Conservation (phyloP, 148 eudicot species). For the Rheum nobile region DNA sequence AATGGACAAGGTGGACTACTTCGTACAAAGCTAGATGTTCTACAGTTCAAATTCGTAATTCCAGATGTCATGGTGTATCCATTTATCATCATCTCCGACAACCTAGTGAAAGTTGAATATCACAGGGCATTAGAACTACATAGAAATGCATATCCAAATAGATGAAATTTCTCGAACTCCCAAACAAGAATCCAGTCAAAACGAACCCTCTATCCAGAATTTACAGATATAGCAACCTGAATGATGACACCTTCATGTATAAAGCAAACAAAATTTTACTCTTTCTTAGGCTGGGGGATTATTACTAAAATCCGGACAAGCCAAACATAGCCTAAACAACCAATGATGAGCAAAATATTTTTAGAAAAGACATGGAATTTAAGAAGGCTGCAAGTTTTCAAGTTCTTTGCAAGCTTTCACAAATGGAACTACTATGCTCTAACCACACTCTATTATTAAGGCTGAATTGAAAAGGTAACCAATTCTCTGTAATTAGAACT, state of each 20-base stretch:
- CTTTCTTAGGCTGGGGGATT: neutral
- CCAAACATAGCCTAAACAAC: neutral
- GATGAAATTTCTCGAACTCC: neutral
- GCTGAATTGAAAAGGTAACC: neutral
- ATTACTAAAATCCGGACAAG: neutral
- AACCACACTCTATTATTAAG: neutral
- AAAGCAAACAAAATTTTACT: neutral
- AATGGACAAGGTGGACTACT: neutral
- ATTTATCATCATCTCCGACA: slow-evolving; percentile 2
- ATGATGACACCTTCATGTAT: neutral
- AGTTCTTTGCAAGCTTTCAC: neutral
- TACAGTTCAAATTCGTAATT: neutral
- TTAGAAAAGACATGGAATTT: neutral
- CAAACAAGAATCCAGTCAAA: neutral
- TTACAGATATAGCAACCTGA: neutral
- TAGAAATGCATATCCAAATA: neutral
- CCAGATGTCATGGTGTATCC: neutral
- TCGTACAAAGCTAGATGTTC: neutral
- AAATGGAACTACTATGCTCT: neutral
- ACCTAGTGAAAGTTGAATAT: neutral
- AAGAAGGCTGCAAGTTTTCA: neutral
- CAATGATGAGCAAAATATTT: neutral
- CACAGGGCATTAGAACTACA: neutral
- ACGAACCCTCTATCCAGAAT: neutral
- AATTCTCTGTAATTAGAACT: slow-evolving; percentile 7